Conservation (phyloP, 169 alveolate genomes). For the Babesia ovis region DNA sequence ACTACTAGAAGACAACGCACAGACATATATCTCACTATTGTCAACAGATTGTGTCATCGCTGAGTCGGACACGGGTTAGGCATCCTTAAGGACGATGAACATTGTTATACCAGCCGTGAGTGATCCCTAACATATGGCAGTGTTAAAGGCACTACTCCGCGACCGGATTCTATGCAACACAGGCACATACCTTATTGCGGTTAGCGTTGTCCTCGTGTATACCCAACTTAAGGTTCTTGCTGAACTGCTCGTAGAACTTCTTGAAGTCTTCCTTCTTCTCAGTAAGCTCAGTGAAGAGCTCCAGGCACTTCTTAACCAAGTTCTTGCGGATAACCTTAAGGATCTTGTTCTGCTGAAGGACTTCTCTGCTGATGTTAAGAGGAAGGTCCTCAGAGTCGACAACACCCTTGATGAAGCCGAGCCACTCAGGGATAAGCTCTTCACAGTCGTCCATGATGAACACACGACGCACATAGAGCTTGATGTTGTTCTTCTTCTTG, state of each 20-base stretch:
- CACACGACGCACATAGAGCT: conserved; percentile 98
- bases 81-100: conserved; percentile 68
- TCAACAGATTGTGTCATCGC: conserved; percentile 27
- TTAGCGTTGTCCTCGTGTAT: conserved; percentile 98
- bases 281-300: conserved; percentile 95
- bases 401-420: conserved; percentile 98
- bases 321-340: conserved; percentile 97
- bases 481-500: conserved; percentile 98
- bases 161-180: conserved; percentile 3
- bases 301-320: conserved; percentile 98
- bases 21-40: too few relatives aligned
- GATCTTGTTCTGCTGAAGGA: conserved; percentile 98
- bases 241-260: conserved; percentile 99
- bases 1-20: neutral
- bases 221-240: conserved; percentile 98
- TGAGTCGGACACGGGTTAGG: conserved; percentile 49
- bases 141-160: conserved; percentile 12
- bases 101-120: conserved; percentile 33
- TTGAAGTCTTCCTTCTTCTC: conserved; percentile 98
- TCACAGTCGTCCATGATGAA: conserved; percentile 99
- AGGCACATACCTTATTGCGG: conserved; percentile 88
- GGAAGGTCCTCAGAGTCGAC: conserved; percentile 99
- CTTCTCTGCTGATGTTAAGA: conserved; percentile 97
- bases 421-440: conserved; percentile 99
- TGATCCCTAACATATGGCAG: neutral